Base-by-base conservation (phyloP, 306 rosid genomes). In the Vachellia collinsii region DNA sequence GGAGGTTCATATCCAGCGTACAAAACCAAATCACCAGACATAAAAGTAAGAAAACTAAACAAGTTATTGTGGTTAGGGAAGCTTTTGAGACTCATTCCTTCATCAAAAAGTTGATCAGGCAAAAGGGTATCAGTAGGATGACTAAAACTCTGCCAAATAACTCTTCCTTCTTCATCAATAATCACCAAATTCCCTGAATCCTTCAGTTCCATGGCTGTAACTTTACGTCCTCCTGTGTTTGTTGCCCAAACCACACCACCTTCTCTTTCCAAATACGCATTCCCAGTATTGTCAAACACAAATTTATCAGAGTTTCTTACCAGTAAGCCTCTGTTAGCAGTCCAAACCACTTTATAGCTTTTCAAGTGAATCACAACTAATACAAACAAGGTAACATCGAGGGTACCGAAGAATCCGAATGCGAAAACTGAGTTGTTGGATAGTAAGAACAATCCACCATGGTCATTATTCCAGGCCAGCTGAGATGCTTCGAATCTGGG, bases 81-180 rank as follows among this genome's bases (percentile, higher is more conserved):
- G 81, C 94, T 94, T 72, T 79, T 87, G 53, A 93, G 97, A 48
- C 20, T 88, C 97, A 90, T 88, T 74, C 97, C 99, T 83, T 89
- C 89, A 10, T 56, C 79, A 83, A 90, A 90, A 4, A 42, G 80
- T 86, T 94, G 99, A 54, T 89, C 87, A n/a, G 92, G 87, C 38
- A 94, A 81, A 62, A 94, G 91, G 62, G 99, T 92, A 82, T 94
- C 97, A 8, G 99, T 91, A 41, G 99, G 99, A 79, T 94, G 91
- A 47, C 83, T 76, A 86, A 92, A 94, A 90, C 97, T 94, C 80
- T 90, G 86, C 99, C 99, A 92, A 75, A 91, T 63, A 29, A 74
- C 1, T 43, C 66, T 72, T 16, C 46, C 76, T 37, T 81, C 84
- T 67, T 77, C 89, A 17, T 91, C 91, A 71, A 74, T 64, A 83